Evolutionary conservation across 192 early-diverging fungal species (phyloP).

Genomic region (Backusella sp.): DNA sequence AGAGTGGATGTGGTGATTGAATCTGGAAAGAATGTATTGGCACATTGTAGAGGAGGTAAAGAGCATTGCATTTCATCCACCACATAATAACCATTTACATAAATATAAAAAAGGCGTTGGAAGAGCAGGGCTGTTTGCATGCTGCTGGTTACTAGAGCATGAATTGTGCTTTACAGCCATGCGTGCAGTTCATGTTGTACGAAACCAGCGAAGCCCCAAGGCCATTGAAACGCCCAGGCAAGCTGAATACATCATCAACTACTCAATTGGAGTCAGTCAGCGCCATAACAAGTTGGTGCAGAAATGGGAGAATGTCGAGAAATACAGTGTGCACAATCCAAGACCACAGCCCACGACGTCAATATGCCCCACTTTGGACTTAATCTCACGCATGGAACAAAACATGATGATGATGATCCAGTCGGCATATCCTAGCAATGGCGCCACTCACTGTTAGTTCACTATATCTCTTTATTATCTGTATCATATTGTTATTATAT

Average conservation of each 20-base stretch:
- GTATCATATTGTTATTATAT: too few relatives aligned
- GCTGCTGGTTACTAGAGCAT: constrained; percentile 66
- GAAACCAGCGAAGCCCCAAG: constrained; percentile 60
- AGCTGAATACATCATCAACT: constrained; percentile 54
- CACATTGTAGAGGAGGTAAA: constrained; percentile 67
- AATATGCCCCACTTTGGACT: neutral
- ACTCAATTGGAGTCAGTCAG: constrained; percentile 12
- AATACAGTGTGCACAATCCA: neutral
- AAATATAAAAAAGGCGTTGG: constrained; percentile 54
- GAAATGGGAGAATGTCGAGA: neutral
- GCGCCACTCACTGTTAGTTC: neutral
- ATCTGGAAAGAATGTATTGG: constrained; percentile 57
- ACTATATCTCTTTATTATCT: too few relatives aligned
- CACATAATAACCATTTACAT: neutral
- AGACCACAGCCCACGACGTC: neutral
- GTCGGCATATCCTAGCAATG: neutral
- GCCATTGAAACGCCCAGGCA: constrained; percentile 73
- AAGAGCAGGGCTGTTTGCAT: constrained; percentile 73
- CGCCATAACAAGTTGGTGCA: neutral
- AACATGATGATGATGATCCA: neutral
- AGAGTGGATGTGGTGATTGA: constrained; percentile 45
- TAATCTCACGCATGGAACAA: neutral
- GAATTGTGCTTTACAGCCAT: constrained; percentile 47
- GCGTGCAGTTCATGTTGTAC: constrained; percentile 56
- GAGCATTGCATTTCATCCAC: too few relatives aligned